A percentile compares a stretch with the other conserved stretches of the same genome.
Conservation (phyloP, 768 basidiomycete genomes). For the Neoboletus magnificus region DNA sequence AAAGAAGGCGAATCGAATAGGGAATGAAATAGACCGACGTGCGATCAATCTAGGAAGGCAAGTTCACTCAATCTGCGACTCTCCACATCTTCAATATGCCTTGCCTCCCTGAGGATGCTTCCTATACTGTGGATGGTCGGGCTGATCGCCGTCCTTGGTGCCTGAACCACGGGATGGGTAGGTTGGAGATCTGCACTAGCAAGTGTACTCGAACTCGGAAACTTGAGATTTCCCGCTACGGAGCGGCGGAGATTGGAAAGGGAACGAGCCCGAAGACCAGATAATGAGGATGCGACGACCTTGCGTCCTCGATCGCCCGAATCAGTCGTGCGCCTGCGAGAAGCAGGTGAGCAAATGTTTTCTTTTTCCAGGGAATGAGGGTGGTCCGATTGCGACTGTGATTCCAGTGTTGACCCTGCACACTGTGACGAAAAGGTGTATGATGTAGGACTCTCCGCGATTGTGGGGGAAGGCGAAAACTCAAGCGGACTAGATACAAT, state of each 20-base stretch:
- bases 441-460: conserved; percentile 26
- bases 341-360: not conserved
- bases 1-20: not conserved
- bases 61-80: conserved; percentile 66
- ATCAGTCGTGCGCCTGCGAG: conserved; percentile 20
- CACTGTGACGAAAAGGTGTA: conserved; percentile 21
- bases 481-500: conserved; percentile 20
- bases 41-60: conserved; percentile 51
- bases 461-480: not conserved
- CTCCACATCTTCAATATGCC: conserved; percentile 63
- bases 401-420: conserved; percentile 12
- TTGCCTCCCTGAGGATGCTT: conserved; percentile 52
- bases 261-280: conserved; percentile 36
- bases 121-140: conserved; percentile 60
- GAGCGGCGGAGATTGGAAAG: conserved; percentile 47
- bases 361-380: conserved; percentile 15
- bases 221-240: conserved; percentile 33
- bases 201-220: conserved; percentile 18
- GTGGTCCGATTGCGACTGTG: conserved; percentile 14
- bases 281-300: conserved; percentile 8
- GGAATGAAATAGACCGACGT: conserved; percentile 1
- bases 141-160: conserved; percentile 42
- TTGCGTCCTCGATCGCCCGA: conserved; percentile 14
- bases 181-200: conserved; percentile 34
- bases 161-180: conserved; percentile 4